Evolutionary conservation across 306 rosid genomes (phyloP), one percentile per base, ranked within the genome.

Genomic region (Sophora flavescens): DNA sequence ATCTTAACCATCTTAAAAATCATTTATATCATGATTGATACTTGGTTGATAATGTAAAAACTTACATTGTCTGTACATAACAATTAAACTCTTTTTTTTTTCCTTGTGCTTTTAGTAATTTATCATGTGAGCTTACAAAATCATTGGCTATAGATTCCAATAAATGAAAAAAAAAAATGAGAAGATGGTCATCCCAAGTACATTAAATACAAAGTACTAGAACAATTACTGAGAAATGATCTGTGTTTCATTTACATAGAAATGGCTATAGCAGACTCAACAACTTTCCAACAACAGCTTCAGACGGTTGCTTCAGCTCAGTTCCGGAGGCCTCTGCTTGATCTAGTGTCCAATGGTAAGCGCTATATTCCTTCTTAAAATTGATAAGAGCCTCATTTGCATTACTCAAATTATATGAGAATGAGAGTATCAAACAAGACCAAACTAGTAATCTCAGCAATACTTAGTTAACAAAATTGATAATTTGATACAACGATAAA

Each of bases 311-410:
- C 15, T 74, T 84, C 88, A 36, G 75, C 81, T 45, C 66, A 61
- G 16, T 72, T 36, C 39, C 62, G 78, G 53, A 61, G 35, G 51
- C 85, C 88, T 66, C 52, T 53, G 48, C 67, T 73, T 50, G 56
- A 84, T 77, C 41, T 72, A 7, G 68, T 15, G 10, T 72, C 79
- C 15, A 36, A 67, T 68, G 10, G 88, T 84, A 73, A 62, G 62
- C 48, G 60, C 35, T 5, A 14, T 45, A 22, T 22, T 22, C 22
- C 22, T 22, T 22, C 22, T 22, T 22, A 22, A 22, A 22, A 22
- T 22, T 22, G 22, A 22, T 22, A 22, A 22, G 22, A 22, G 22
- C 22, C 1, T 22, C 22, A 22, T 22, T 22, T 22, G 22, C 50
- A 9, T 44, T 44, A 44, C 4, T 10, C 13, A 44, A 44, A 44